phyloP scores from a whole-genome alignment of 73 alveolate genomes.

The Paramecium sexaurelia region DNA sequence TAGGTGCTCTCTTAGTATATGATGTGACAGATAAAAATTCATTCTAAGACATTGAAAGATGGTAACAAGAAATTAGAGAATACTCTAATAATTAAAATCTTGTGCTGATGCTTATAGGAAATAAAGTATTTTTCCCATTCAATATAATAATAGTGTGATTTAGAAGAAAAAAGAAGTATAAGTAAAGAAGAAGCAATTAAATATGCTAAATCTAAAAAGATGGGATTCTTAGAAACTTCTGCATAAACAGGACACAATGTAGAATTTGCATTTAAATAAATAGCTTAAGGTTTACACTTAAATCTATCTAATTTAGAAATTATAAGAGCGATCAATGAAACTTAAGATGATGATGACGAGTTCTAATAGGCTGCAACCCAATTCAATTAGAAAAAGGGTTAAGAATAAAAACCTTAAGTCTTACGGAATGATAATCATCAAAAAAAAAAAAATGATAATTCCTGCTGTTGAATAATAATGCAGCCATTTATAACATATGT shows the following conservation, averaged over 20 bases:
- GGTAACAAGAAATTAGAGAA: conserved; percentile 53
- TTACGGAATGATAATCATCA: no score
- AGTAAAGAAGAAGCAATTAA: not conserved
- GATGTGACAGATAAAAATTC: conserved; percentile 61
- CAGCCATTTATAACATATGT: no score
- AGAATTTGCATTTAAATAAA: conserved; percentile 6
- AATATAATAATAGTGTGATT: not conserved
- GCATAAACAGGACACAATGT: not conserved
- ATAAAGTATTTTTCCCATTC: not conserved
- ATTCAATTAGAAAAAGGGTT: no score
- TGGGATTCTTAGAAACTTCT: conserved; percentile 8
- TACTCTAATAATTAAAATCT: conserved; percentile 6
- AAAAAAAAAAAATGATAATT: no score
- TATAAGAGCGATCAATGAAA: not conserved
- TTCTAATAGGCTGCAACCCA: no score
- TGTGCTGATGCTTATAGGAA: conserved; percentile 63
- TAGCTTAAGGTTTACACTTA: conserved; percentile 3
- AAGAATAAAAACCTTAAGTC: no score
- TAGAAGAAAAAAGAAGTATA: not conserved
- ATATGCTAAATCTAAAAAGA: not conserved
- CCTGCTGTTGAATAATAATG: no score
- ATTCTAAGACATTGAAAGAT: conserved; percentile 18
- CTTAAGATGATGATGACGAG: not conserved
- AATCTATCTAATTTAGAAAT: not conserved
- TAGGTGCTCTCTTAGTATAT: conserved; percentile 60